A percentile compares a stretch with the other conserved stretches of the same genome.
phyloP scores from a whole-genome alignment of 148 eudicot genomes.

The Oxyria digyna region DNA sequence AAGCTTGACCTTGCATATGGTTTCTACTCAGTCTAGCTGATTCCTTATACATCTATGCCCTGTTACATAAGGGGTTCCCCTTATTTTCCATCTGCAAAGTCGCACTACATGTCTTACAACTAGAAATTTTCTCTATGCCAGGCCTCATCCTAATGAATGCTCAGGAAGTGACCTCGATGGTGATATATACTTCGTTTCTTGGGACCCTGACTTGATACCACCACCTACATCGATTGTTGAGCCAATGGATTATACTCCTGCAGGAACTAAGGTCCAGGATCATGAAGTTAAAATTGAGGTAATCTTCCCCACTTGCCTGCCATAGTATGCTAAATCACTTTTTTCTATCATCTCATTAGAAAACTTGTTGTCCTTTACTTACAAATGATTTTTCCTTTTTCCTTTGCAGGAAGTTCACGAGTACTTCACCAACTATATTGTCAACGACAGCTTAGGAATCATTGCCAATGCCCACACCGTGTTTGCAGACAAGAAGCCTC shows the following conservation, averaged over 20 bases:
- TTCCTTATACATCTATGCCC: background rate
- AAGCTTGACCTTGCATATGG: too few species aligned
- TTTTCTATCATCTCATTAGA: background rate
- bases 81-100: background rate
- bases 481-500: constrained; percentile 41
- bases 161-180: constrained; percentile 98
- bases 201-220: constrained; percentile 81
- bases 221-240: constrained; percentile 24
- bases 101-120: background rate
- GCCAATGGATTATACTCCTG: constrained; percentile 72
- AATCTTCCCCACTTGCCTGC: background rate
- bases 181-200: too few species aligned
- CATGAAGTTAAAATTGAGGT: constrained; percentile 77
- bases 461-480: constrained; percentile 73
- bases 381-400: background rate
- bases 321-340: background rate
- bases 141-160: constrained; percentile 97
- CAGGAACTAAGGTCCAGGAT: constrained; percentile 29
- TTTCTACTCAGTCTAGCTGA: too few species aligned
- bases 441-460: constrained; percentile 68
- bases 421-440: too few species aligned
- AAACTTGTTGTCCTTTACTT: background rate
- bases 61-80: background rate
- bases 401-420: constrained; percentile 56
- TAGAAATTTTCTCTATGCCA: constrained; percentile 16